Conservation (phyloP, 2,329 filamentous ascomycete species). For the Iodosphaeria phyllophila region DNA sequence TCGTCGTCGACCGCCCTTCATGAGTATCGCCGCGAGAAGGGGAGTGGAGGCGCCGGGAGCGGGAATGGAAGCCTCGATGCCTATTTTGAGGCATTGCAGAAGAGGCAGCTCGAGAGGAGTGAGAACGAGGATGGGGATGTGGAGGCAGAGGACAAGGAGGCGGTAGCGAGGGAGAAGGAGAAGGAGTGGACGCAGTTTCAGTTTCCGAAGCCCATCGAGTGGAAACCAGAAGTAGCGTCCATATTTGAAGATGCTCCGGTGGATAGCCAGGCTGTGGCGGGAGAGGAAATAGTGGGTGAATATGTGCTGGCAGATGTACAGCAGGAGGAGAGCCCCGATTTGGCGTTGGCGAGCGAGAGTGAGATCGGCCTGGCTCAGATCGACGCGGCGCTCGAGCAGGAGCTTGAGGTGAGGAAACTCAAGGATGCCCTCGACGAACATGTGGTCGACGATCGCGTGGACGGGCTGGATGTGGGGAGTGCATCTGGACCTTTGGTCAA, state of each 20-base stretch:
- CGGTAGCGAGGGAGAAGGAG: too few species aligned
- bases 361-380: slow-evolving; percentile 58
- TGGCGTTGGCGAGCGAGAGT: slow-evolving; percentile 24
- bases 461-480: too few species aligned
- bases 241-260: slow-evolving; percentile 40
- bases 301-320: too few species aligned
- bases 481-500: too few species aligned
- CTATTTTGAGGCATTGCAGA: slow-evolving; percentile 82
- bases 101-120: too few species aligned
- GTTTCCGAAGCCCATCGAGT: slow-evolving; percentile 74
- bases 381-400: slow-evolving; percentile 66
- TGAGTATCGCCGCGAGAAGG: slow-evolving; percentile 39
- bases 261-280: slow-evolving; percentile 26
- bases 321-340: slow-evolving; percentile 15
- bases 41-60: slow-evolving; percentile 20
- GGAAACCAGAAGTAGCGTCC: slow-evolving; percentile 47
- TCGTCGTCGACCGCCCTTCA: slow-evolving; percentile 28
- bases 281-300: too few species aligned
- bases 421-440: slow-evolving; percentile 24
- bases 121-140: slow-evolving; percentile 25
- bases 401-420: slow-evolving; percentile 40
- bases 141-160: too few species aligned
- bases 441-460: slow-evolving; percentile 17
- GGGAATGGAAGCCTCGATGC: slow-evolving; percentile 66
- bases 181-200: slow-evolving; percentile 87